Evolutionary conservation across 1,139 yeast genomes (phyloP), one percentile per base, ranked within the genome.

Genomic region (Yamadazyma pseudoaaseri): DNA sequence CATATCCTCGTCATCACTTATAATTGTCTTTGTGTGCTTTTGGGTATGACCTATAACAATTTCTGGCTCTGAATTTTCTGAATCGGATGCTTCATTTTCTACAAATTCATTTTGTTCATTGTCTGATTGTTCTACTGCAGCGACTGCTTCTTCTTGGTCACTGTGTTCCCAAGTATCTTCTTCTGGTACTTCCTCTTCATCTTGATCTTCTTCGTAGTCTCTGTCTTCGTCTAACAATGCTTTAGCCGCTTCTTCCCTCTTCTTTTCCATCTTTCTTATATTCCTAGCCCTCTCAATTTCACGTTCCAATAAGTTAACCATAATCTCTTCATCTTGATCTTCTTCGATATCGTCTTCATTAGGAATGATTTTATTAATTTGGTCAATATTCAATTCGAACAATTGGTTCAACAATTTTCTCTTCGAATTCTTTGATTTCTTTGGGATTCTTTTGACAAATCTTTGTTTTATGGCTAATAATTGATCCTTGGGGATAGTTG

Each of bases 231-330:
- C 27, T 3, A 48, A 47, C 16, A 63, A 50, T 2, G 68, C 70
- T 34, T 49, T 38, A 34, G 58, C 62, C 2, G 72, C 73, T 36
- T 50, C 60, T 41, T 66, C 73, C 34, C 56, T 54, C 23, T 62
- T 41, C 40, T 72, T 22, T 37, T 76, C 86, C 36, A 67, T 70
- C 45, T 68, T 73, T 37, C 81, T 64, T 20, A 74, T 65, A 33
- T 62, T 66, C 47, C 77, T 59, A 20, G 65, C 75, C 42, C 81
- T 63, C 42, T 73, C 73, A 47, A 78, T 69, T 49, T 83, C 90
- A 38, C 76, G 69, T 44, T 82, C 87, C 43, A 82, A 62, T 29
- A 82, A 60, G n/a, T 64, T 56, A 3, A 70, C 71, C 70, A 65
- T 64, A 15, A 61, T 56, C 33, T 65, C 71, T 31, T 65, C 72